These are phyloP conservation scores for Eucalyptus curtisii DNA, from an alignment of 345 rosid genomes.

Conservation along the genomic window DNA sequence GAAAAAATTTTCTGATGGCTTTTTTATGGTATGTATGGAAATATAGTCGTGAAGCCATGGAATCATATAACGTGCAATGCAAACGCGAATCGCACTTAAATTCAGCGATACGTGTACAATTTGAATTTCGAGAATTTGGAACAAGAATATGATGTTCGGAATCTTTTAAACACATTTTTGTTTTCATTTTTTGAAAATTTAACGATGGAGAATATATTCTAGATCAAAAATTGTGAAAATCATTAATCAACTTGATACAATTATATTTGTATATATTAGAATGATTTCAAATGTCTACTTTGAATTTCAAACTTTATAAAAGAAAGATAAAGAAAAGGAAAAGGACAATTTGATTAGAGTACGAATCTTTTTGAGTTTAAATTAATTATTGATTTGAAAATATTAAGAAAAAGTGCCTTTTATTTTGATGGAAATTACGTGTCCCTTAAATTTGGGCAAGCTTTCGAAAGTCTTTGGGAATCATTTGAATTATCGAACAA, in stretches of 20 bases:
- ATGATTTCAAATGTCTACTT: not conserved
- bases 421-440: not conserved
- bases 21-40: not conserved
- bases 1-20: not conserved
- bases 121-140: not conserved
- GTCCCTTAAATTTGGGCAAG: not conserved
- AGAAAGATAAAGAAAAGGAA: not conserved
- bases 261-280: not conserved
- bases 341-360: not conserved
- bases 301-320: not conserved
- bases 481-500: not conserved
- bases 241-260: not conserved
- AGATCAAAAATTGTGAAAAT: not conserved
- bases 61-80: not conserved
- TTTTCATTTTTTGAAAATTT: not conserved
- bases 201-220: not conserved
- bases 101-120: no score
- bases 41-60: not conserved
- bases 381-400: not conserved
- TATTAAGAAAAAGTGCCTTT: not conserved
- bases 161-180: not conserved
- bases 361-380: accelerated
- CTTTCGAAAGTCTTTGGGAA: not conserved
- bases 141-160: not conserved
- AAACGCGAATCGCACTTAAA: accelerated